A percentile compares a stretch with the other conserved stretches of the same genome.
phyloP scores from a whole-genome alignment of 345 rosid species.

The Gossypium bickii region DNA sequence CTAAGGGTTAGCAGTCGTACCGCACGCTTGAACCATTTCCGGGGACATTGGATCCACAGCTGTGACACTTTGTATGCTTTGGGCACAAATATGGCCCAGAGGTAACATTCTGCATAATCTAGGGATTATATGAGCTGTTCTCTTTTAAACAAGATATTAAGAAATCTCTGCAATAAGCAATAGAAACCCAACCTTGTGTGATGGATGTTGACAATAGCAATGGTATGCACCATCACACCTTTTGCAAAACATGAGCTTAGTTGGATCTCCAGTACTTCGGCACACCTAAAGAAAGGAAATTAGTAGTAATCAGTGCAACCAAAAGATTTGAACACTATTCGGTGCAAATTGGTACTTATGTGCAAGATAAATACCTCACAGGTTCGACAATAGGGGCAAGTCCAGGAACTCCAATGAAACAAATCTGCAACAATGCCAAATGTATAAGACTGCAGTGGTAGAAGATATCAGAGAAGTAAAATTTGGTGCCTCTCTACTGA shows the following conservation, averaged over 20 bases:
- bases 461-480: neutral
- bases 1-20: constrained; percentile 31
- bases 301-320: neutral
- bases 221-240: constrained; percentile 96
- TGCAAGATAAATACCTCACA: constrained; percentile 64
- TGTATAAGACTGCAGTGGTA: constrained; percentile 8
- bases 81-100: constrained; percentile 97
- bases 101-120: constrained; percentile 69
- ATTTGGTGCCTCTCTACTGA: constrained; percentile 41
- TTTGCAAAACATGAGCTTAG: constrained; percentile 91
- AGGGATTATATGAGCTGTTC: constrained; percentile 7
- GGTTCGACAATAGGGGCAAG: constrained; percentile 82
- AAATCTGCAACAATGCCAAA: constrained; percentile 60
- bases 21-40: constrained; percentile 98
- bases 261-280: constrained; percentile 89
- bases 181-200: constrained; percentile 71
- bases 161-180: constrained; percentile 12
- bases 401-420: constrained; percentile 97
- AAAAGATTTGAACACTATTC: neutral
- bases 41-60: constrained; percentile 93
- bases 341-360: neutral
- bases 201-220: constrained; percentile 99
- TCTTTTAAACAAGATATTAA: constrained; percentile 15
- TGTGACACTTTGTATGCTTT: constrained; percentile 91
- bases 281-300: constrained; percentile 55